Base-by-base conservation (phyloP, 768 basidiomycete species). In the Pleurotus tuoliensis region DNA sequence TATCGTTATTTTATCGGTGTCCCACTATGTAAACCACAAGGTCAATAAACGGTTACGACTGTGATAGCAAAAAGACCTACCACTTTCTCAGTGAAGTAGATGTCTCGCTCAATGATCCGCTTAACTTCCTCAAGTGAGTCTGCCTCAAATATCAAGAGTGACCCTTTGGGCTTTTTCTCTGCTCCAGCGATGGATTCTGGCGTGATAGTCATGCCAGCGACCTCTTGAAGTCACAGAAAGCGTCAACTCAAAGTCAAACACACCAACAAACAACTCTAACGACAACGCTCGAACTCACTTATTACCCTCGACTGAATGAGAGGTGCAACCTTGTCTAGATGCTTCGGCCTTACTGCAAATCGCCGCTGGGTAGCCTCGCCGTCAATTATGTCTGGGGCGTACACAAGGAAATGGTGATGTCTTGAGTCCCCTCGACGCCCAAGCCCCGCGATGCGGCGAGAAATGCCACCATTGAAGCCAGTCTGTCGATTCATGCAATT, bases 311-410 rank as follows among this genome's bases (percentile, higher is more conserved):
- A 62, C 44, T 73, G 63, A 58, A 77, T 71, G 18, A 67, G 59
- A 16, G 71, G 66, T 25, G 67, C 66, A 6, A 78, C 74, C 7
- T 60, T 67, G 16, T 71, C 65, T 12, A 84, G 62, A 60, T 86
- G 84, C 20, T 65, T 61, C 3, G 70, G 64, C 44, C 83, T 71
- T 7, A 84, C 77, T 4, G 67, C 63, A 68, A 80, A 74, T 44
- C 84, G 69, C 38, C 74, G 69, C 2, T 67, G 72, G 46, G 75
- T 70, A 1, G 76, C 70, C 0, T 65, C 77, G 12, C 68, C 66
- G 58, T 80, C 78, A n/a, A 73, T 71, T 59, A 61, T 74, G 64
- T 86, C 85, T 5, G 81, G 82, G 1, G 83, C 82, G 59, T 75
- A 85, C 4, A 86, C 77, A 40, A 82, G 58, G 66, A 82, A 85